These are phyloP conservation scores for Laburnicola sp. DNA, from an alignment of 2,329 filamentous ascomycete genomes.

Conservation along the genomic window DNA sequence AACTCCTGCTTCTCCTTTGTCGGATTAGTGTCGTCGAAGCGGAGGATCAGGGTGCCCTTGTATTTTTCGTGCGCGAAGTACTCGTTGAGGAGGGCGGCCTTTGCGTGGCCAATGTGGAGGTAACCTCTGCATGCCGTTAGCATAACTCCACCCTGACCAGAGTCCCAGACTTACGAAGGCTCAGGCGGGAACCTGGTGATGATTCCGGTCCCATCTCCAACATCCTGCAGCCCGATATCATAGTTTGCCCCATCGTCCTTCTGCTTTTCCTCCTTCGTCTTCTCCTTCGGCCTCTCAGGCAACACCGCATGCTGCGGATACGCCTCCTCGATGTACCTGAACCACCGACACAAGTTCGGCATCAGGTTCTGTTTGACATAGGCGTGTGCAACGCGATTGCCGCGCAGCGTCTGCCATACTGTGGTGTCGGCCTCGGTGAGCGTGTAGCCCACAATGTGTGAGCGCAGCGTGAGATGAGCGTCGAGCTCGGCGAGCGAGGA, in stretches of 20 bases:
- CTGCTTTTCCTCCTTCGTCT: constrained; percentile 64
- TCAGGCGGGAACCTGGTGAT: constrained; percentile 92
- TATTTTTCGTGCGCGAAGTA: constrained; percentile 96
- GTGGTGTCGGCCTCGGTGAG: constrained; percentile 77
- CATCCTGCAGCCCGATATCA: constrained; percentile 82
- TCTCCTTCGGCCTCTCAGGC: constrained; percentile 53
- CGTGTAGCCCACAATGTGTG: constrained; percentile 80
- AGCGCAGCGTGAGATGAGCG: constrained; percentile 82
- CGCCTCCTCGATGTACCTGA: constrained; percentile 77
- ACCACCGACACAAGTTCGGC: constrained; percentile 82
- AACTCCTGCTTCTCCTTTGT: constrained; percentile 97
- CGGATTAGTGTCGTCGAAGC: constrained; percentile 97
- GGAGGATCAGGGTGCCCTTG: constrained; percentile 84
- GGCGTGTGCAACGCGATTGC: constrained; percentile 80
- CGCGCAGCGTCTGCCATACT: constrained; percentile 80
- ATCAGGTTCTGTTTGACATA: constrained; percentile 78
- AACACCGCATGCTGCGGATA: constrained; percentile 78
- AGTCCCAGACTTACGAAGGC: constrained; percentile 68
- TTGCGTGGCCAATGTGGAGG: constrained; percentile 93
- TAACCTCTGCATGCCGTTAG: constrained; percentile 61
- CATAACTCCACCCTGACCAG: not conserved
- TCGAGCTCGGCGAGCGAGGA: constrained; percentile 75
- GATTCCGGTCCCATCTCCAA: constrained; percentile 72
- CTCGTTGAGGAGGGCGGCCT: constrained; percentile 90
- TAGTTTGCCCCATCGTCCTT: constrained; percentile 82